Conservation (phyloP, 768 basidiomycete species). For the Candolleomyces aberdarensis region DNA sequence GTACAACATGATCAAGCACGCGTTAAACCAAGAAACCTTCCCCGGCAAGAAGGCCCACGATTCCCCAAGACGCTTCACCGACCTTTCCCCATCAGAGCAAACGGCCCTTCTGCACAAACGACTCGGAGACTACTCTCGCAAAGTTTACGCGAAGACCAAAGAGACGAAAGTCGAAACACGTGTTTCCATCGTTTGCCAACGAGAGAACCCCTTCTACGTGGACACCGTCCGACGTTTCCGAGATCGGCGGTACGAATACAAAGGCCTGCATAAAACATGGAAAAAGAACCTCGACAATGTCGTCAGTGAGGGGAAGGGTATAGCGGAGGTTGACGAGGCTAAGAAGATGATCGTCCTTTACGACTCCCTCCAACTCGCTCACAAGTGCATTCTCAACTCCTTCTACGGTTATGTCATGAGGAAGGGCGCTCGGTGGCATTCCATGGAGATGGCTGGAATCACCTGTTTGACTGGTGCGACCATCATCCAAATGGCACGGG, state of each 20-base stretch:
- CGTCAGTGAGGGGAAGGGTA: slow-evolving; percentile 59
- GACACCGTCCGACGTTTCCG: slow-evolving; percentile 97
- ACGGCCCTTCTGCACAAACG: slow-evolving; percentile 93
- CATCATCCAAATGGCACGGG: slow-evolving; percentile 98
- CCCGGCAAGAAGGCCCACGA: slow-evolving; percentile 74
- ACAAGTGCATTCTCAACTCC: slow-evolving; percentile 99
- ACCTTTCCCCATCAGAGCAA: slow-evolving; percentile 82
- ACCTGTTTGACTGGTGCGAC: slow-evolving; percentile 96
- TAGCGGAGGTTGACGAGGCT: slow-evolving; percentile 92
- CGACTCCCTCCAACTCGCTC: slow-evolving; percentile 96
- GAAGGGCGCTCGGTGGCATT: slow-evolving; percentile 98
- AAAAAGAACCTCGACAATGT: slow-evolving; percentile 93
- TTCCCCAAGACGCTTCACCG: slow-evolving; percentile 76
- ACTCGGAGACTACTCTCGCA: slow-evolving; percentile 96
- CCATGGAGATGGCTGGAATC: slow-evolving; percentile 99
- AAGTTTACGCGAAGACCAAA: slow-evolving; percentile 98
- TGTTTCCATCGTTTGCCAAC: slow-evolving; percentile 94
- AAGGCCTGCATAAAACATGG: slow-evolving; percentile 97
- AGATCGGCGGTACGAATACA: slow-evolving; percentile 98
- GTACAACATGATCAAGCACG: slow-evolving; percentile 98
- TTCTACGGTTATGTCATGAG: slow-evolving; percentile 99
- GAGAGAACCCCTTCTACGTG: slow-evolving; percentile 98
- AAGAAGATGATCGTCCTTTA: slow-evolving; percentile 99
- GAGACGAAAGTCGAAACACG: slow-evolving; percentile 94
- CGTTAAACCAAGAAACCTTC: slow-evolving; percentile 91